Evolutionary conservation across 495 filamentous ascomycete genomes (phyloP).

Genomic region (Aspergillus sclerotiicarbonarius): DNA sequence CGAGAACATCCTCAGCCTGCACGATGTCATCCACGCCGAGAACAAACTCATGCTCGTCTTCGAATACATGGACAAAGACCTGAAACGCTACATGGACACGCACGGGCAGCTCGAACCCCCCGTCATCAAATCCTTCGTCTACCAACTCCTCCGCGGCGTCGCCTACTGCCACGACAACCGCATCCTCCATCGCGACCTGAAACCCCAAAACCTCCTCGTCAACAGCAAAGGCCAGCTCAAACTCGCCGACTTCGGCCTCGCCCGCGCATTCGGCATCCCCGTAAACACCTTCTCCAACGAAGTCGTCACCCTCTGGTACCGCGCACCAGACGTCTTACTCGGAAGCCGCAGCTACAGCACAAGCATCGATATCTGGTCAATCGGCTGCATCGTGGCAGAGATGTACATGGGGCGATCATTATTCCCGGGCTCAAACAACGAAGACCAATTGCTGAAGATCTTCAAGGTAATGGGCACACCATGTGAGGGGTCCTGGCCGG

Average conservation of each 20-base stretch:
- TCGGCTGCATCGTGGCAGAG: slow-evolving; percentile 98
- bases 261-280: slow-evolving; percentile 89
- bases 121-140: slow-evolving; percentile 94
- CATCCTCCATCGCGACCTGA: slow-evolving; percentile 88
- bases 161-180: slow-evolving; percentile 95
- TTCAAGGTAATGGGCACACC: slow-evolving; percentile 97
- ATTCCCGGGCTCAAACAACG: slow-evolving; percentile 93
- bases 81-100: slow-evolving; percentile 98
- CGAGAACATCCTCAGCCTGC: slow-evolving; percentile 91
- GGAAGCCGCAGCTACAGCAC: slow-evolving; percentile 92
- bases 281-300: slow-evolving; percentile 98
- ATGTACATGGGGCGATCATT: slow-evolving; percentile 93
- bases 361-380: slow-evolving; percentile 96
- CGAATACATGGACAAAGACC: slow-evolving; percentile 94
- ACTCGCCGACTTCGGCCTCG: slow-evolving; percentile 87
- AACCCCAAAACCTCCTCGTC: slow-evolving; percentile 92
- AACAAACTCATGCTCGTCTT: slow-evolving; percentile 99
- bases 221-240: slow-evolving; percentile 88
- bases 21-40: slow-evolving; percentile 98
- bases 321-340: slow-evolving; percentile 88
- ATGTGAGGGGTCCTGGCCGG: slow-evolving; percentile 86
- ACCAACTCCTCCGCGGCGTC: slow-evolving; percentile 87
- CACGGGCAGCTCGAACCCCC: slow-evolving; percentile 74
- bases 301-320: slow-evolving; percentile 95
- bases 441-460: slow-evolving; percentile 90